Conservation (phyloP, 495 filamentous ascomycete genomes). For the Halenospora varia region DNA sequence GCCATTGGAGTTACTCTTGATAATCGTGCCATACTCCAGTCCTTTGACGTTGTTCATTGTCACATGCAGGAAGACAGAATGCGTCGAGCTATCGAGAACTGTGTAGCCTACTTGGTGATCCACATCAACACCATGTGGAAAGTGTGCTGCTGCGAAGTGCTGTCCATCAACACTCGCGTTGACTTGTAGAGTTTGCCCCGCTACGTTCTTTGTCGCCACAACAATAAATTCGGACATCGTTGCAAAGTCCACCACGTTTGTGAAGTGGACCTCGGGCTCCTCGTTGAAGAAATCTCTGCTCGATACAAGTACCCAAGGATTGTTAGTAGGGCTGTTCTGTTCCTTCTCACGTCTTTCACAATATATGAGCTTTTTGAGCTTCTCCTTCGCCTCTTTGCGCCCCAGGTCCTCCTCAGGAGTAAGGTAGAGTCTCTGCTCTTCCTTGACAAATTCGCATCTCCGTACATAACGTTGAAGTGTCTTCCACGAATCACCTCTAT, state of each 20-base stretch:
- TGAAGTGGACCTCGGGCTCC: constrained; percentile 47
- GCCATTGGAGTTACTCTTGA: constrained; percentile 98
- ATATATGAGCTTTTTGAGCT: constrained; percentile 57
- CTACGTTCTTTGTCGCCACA: constrained; percentile 66
- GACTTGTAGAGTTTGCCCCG: constrained; percentile 64
- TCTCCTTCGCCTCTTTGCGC: constrained; percentile 44
- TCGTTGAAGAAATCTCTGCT: constrained; percentile 73
- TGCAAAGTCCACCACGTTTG: constrained; percentile 77
- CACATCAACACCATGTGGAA: constrained; percentile 78
- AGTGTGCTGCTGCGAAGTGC: constrained; percentile 76
- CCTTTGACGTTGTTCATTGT: constrained; percentile 58
- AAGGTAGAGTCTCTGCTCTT: constrained; percentile 39
- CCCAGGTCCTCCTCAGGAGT: constrained; percentile 2
- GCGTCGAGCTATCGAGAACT: constrained; percentile 86
- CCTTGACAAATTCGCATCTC: constrained; percentile 77
- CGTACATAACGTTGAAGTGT: constrained; percentile 60
- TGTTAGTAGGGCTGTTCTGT: constrained; percentile 52
- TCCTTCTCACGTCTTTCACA: constrained; percentile 73
- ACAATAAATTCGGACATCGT: constrained; percentile 95
- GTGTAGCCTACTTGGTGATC: constrained; percentile 77
- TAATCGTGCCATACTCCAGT: constrained; percentile 73
- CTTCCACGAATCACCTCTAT: constrained; percentile 73
- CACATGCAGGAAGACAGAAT: constrained; percentile 90
- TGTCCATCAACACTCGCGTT: constrained; percentile 79
- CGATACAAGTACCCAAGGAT: constrained; percentile 63